Evolutionary conservation across 2,329 filamentous ascomycete species (phyloP).

Genomic region (Berkeleyomyces basicola): DNA sequence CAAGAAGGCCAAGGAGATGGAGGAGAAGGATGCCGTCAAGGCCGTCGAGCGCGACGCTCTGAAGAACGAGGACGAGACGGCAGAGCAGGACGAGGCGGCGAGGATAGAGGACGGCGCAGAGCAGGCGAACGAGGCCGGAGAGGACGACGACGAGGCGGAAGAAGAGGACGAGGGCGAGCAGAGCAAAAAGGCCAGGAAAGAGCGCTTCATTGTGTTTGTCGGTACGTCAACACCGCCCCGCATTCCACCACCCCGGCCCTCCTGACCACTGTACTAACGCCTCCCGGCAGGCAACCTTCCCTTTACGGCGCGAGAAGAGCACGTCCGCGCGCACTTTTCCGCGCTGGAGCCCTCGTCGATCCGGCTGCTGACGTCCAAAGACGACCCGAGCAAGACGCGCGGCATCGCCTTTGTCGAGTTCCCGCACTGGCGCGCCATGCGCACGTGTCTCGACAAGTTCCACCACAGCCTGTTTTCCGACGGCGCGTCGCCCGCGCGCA

Average conservation of each 20-base stretch:
- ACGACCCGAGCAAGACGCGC: conserved; percentile 45
- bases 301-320: conserved; percentile 56
- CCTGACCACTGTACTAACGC: conserved; percentile 17
- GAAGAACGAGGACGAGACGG: conserved; percentile 16
- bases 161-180: conserved; percentile 19
- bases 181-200: conserved; percentile 21
- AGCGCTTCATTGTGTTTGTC: conserved; percentile 64
- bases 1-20: conserved; percentile 20
- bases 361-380: conserved; percentile 55
- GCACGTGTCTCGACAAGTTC: conserved; percentile 78
- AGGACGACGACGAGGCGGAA: conserved; percentile 10
- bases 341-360: conserved; percentile 53
- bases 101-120: conserved; percentile 16
- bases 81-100: conserved; percentile 18
- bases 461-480: conserved; percentile 67
- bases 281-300: conserved; percentile 58
- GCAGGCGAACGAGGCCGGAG: conserved; percentile 18
- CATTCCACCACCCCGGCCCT: conserved; percentile 13
- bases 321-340: conserved; percentile 60
- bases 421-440: conserved; percentile 70
- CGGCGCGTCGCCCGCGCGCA: conserved; percentile 38
- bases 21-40: conserved; percentile 19
- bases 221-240: conserved; percentile 28
- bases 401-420: conserved; percentile 87
- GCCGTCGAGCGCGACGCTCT: conserved; percentile 14